These are phyloP conservation scores for Phenoliferia sp. DNA, from an alignment of 1,284 basidiomycete species.

Conservation along the genomic window DNA sequence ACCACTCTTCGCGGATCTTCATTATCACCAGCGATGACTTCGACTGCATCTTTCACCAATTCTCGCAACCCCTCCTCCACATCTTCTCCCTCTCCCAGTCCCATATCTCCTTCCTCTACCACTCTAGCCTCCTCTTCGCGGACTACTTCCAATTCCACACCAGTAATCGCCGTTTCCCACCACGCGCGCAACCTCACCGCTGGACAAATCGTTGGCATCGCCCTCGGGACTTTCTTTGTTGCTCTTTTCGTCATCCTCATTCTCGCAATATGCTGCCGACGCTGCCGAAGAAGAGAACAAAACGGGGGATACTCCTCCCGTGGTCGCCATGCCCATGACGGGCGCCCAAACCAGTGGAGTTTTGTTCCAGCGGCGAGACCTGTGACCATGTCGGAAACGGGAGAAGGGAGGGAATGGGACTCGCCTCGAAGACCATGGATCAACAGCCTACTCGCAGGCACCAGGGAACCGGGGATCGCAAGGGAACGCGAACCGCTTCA, in stretches of 20 bases:
- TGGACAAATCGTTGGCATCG: slow-evolving; percentile 9
- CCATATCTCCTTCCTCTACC: neutral
- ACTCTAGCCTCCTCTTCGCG: neutral
- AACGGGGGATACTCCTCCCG: slow-evolving; percentile 31
- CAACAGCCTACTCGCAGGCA: neutral
- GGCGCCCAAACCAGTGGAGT: neutral
- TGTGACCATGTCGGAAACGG: neutral
- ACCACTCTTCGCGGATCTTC: too few species aligned
- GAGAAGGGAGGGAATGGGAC: too few species aligned
- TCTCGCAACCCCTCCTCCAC: neutral
- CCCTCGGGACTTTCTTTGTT: slow-evolving; percentile 20
- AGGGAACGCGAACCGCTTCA: too few species aligned
- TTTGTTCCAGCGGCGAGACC: neutral
- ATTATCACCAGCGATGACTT: too few species aligned
- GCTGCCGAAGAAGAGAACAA: slow-evolving; percentile 46
- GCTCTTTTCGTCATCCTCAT: slow-evolving; percentile 10
- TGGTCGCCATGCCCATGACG: neutral
- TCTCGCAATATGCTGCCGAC: neutral
- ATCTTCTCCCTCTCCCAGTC: neutral
- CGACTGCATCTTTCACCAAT: too few species aligned
- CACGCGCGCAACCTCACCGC: slow-evolving; percentile 15
- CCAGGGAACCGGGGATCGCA: neutral
- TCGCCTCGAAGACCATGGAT: neutral
- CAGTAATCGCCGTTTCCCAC: slow-evolving; percentile 9
- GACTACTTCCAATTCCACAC: too few species aligned